Evolutionary conservation across 2,329 filamentous ascomycete species (phyloP), one percentile per base, ranked within the genome.

Genomic region (Diaporthe sp.): DNA sequence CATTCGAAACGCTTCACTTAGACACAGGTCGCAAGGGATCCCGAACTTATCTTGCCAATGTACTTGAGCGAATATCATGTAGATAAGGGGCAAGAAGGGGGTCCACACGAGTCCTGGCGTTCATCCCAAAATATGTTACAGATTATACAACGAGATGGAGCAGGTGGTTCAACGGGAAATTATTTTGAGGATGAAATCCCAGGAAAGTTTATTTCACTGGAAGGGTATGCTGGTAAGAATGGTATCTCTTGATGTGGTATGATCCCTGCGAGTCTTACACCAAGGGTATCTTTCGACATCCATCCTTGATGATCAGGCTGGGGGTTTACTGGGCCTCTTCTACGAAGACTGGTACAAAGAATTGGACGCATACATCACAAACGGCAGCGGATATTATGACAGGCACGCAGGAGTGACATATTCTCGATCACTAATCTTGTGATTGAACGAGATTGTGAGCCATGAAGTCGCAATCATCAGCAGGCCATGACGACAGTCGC

Each of bases 111-210:
- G 62, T 67, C 44, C 42, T n/a, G 62, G 19, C 28, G 25, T 67
- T 67, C 42, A 67, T 51, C 62, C 62, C 22, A 67, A 34, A 51
- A 34, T 37, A 15, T n/a, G 44, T 67, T 22, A 53, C 62, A 68
- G 31, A 25, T 25, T n/a, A 42, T 25, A 25, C 44, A 28, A 4
- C 3, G 8, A n/a, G 22, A 51, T 25, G 44, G 44, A 34, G 28
- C n/a, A 67, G 31, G 62, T 68, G 31, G 44, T 68, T 39, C 44
- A 17, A 22, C 44, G 44, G 62, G 62, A 68, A 68, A 51, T 39
- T 68, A 39, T 68, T 68, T 53, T n/a, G 62, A 68, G 44, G 22
- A 53, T 25, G 12, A 17, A 15, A 68, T 68, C 62, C 62, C 44
- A 31, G 62, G 44, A 68, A 68, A 53, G 62, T 68, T 68, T 39